Base-by-base conservation (phyloP, 257 asterid genomes). In the Fraxinus pennsylvanica region DNA sequence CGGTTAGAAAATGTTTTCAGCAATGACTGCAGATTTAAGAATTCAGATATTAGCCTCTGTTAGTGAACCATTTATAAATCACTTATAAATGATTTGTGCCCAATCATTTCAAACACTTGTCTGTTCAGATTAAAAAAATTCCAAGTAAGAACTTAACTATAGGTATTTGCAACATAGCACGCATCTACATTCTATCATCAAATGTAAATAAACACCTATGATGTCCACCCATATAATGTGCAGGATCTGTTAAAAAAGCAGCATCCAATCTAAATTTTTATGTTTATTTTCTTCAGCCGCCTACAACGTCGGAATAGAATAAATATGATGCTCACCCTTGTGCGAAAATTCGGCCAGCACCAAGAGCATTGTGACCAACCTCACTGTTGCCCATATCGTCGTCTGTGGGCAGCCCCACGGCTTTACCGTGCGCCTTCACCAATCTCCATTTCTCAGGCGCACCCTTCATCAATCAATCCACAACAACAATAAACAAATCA, bases 331-430 rank as follows among this genome's bases (percentile, higher is more conserved):
- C 90, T 85, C 82, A 95, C 99, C 99, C 99, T 83, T 95, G 99
- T 2, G 97, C 97, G 82, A 79, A 93, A 84, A 95, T 95, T 88
- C 99, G 85, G 78, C 99, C 99, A 72, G 99, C 99, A 68, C 99
- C 99, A 83, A 95, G 98, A 75, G 99, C 99, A 82, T 95, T 95
- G 88, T 95, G 99, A 4, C 99, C 99, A 74, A 95, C 99, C 82
- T 95, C 99, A 84, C 99, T 95, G 57, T 95, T 95, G 22, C 99
- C 99, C 99, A 95, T 93, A 82, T 95, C 99, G 82, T 95, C 99
- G 8, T 95, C 98, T 8, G 99, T 90, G 59, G 99, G 99, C 76
- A 95, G 80, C 72, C 99, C 99, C 79, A 95, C 99, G 0, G 99
- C 99, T 65, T 67, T 89, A 52, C 99, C 99, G 50, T 95, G 99